Base-by-base conservation (phyloP, 129 eudicot genomes). In the Artemisia annua region DNA sequence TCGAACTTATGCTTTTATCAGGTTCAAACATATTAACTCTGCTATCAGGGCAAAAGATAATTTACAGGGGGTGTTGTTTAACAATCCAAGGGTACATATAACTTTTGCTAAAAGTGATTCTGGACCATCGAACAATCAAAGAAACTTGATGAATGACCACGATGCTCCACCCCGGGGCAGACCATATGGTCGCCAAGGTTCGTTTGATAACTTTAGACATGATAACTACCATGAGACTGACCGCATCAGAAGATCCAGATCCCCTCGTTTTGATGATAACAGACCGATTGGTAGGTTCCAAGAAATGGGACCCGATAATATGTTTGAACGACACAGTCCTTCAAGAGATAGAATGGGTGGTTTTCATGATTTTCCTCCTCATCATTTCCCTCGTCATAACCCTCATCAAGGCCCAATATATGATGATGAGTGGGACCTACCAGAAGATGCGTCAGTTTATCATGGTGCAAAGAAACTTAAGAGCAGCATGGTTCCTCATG, bases 71-170 rank as follows among this genome's bases (percentile, higher is more conserved):
- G 87, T 84, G 55, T 79, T 94, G 75, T 94, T 94, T 75, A 89
- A 89, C 26, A 84, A 90, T 80, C 97, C 98, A 18, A 92, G 98
- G 43, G 93, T 94, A 20, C 92, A 85, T 82, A 90, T 93, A 5
- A 78, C 85, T 63, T 93, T 93, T 67, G 95, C 98, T 22, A 85
- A 66, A 77, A 83, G 72, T 32, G 98, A 90, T 56, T 73, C 80
- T 18, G 86, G 89, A 49, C 26, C 86, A 7, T 80, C 89, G 11
- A 76, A 69, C 67, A 73, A 78, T 71, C 92, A 87, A 67, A 80
- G 88, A 64, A 87, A 77, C 70, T 63, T 81, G 53, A 48, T 26
- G 32, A 80, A 83, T 57, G 86, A 83, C 76, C 94, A 83, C 52
- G 86, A 83, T 68, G 94, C 97, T 53, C 78, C 96, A 22, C 93